Conservation (phyloP, 805 yeast genomes). For the Ogataea thermomethanolica region DNA sequence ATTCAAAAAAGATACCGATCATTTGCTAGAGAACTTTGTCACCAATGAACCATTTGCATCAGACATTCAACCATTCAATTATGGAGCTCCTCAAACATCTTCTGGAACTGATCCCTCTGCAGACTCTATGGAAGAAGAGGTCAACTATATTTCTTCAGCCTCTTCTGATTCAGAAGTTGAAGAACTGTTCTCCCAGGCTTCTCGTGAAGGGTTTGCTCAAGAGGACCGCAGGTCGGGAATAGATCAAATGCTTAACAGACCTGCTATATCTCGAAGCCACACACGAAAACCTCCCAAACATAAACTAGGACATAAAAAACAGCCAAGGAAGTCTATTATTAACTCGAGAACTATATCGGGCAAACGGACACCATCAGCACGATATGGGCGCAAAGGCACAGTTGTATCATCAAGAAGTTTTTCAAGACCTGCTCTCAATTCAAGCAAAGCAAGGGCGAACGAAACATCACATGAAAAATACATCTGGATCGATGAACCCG, state of each 20-base stretch:
- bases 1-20: neutral
- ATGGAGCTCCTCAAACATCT: neutral
- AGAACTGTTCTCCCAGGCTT: conserved; percentile 5
- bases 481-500: too few relatives aligned
- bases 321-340: too few relatives aligned
- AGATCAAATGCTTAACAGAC: conserved; percentile 25
- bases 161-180: conserved; percentile 12
- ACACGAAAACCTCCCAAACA: neutral
- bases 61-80: conserved; percentile 5
- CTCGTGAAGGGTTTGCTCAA: conserved; percentile 22
- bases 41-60: conserved; percentile 11
- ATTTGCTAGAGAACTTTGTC: conserved; percentile 12
- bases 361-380: neutral
- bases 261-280: neutral
- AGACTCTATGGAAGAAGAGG: neutral
- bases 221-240: conserved; percentile 28
- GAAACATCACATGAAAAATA: too few relatives aligned
- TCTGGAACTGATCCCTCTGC: neutral
- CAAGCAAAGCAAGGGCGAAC: too few relatives aligned
- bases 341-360: neutral
- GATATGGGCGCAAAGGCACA: neutral
- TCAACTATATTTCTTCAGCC: conserved; percentile 13
- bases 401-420: too few relatives aligned
- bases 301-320: neutral
- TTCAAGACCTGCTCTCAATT: too few relatives aligned